Evolutionary conservation across 2,329 filamentous ascomycete species (phyloP).

Genomic region (Fusarium sp.): DNA sequence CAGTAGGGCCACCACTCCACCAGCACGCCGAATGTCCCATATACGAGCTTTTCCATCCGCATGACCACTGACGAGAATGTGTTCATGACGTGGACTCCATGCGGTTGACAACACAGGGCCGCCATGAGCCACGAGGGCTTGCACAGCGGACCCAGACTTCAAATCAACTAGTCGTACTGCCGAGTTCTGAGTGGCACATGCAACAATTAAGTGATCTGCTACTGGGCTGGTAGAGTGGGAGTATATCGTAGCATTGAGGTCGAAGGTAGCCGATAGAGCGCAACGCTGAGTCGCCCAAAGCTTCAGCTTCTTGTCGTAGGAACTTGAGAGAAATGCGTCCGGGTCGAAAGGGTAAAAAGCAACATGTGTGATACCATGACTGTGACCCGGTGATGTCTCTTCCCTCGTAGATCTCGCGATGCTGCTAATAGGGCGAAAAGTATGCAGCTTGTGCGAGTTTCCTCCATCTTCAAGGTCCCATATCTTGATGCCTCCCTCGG

Average conservation of each 20-base stretch:
- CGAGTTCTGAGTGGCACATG: constrained; percentile 88
- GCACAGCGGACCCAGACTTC: constrained; percentile 79
- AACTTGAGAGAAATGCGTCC: constrained; percentile 80
- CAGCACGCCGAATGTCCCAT: constrained; percentile 88
- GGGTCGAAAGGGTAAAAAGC: constrained; percentile 85
- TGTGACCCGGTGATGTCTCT: constrained; percentile 61
- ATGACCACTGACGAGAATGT: constrained; percentile 86
- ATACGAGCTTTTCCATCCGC: constrained; percentile 85
- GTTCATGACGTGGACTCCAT: constrained; percentile 86
- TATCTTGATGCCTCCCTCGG: constrained; percentile 84
- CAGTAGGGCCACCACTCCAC: constrained; percentile 79
- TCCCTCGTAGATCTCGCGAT: constrained; percentile 59
- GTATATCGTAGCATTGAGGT: constrained; percentile 77
- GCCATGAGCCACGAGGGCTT: constrained; percentile 77
- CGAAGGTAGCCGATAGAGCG: constrained; percentile 73
- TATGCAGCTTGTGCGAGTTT: constrained; percentile 60
- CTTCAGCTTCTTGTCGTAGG: constrained; percentile 83
- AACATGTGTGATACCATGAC: constrained; percentile 80
- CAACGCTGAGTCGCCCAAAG: constrained; percentile 77
- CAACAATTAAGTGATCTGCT: constrained; percentile 81
- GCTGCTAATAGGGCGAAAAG: constrained; percentile 67
- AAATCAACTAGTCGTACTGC: constrained; percentile 88
- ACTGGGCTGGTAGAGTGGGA: constrained; percentile 83
- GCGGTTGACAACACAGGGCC: constrained; percentile 76
- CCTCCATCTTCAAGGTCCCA: constrained; percentile 83